Evolutionary conservation across 2,329 filamentous ascomycete species (phyloP).

Genomic region (Exserohilum turcica): DNA sequence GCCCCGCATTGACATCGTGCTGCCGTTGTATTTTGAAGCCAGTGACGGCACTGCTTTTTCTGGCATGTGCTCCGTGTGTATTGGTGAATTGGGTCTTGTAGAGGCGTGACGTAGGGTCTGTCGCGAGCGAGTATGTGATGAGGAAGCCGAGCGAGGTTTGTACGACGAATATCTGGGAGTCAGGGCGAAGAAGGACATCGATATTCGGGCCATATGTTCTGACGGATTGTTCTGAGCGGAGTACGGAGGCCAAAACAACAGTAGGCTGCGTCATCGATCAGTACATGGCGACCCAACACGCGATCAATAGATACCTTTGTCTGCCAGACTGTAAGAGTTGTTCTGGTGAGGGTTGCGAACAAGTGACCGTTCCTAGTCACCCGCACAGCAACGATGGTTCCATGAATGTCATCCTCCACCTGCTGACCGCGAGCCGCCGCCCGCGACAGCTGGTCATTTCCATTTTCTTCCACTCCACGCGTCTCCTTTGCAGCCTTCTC

Average conservation of each 20-base stretch:
- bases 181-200: constrained; percentile 83
- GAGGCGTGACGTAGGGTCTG: constrained; percentile 78
- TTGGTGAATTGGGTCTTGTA: constrained; percentile 82
- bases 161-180: constrained; percentile 89
- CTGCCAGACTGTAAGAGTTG: constrained; percentile 93
- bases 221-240: constrained; percentile 80
- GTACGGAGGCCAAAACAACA: constrained; percentile 81
- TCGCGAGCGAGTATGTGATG: constrained; percentile 91
- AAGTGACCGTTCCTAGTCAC: constrained; percentile 79
- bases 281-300: constrained; percentile 16
- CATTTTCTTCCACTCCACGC: constrained; percentile 18
- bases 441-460: constrained; percentile 8
- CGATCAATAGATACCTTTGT: constrained; percentile 70
- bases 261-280: constrained; percentile 68
- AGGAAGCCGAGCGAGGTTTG: constrained; percentile 85
- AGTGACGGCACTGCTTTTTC: constrained; percentile 55
- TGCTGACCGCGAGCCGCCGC: constrained; percentile 13
- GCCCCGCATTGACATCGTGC: constrained; percentile 58
- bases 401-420: constrained; percentile 50
- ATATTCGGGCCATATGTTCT: constrained; percentile 83
- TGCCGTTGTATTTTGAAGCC: constrained; percentile 47
- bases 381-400: constrained; percentile 76
- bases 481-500: constrained; percentile 11
- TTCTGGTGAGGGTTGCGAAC: constrained; percentile 85
- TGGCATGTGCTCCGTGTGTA: constrained; percentile 47